Base-by-base conservation (phyloP, 768 basidiomycete genomes). In the Gautieria morchelliformis region DNA sequence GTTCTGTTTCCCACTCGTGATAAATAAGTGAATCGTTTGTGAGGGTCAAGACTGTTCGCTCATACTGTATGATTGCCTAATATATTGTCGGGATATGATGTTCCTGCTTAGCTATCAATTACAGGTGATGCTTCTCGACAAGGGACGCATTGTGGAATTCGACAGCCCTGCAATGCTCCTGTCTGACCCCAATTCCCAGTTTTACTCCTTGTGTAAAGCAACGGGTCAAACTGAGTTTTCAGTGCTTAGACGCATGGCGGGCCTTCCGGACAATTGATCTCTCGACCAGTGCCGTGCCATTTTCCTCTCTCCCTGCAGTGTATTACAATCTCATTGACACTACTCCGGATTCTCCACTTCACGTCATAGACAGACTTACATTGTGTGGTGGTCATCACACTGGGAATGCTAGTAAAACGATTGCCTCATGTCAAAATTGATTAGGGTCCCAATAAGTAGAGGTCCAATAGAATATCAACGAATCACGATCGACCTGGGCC, bases 101-200 rank as follows among this genome's bases (percentile, higher is more conserved):
- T 48, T 52, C 20, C 20, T 2, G 24, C 6, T 19, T n/a, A 39
- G 30, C 2, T 35, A n/a, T n/a, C n/a, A n/a, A n/a, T 14, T 24
- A 47, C 45, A 59, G 58, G 53, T 63, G 41, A 60, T 58, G 53
- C 53, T 44, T 15, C 45, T 53, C 39, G 89, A 91, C 48, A 76
- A 87, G 66, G 90, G 91, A 5, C 78, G 77, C 1, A 88, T 93
- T 46, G 76, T 79, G 5, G 91, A 93, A 64, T 92, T 85, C 63
- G 56, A 57, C n/a, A 27, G 37, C 32, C 86, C 87, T 0, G 72
- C 70, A 0, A 70, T 68, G 1, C 70, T 89, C 52, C 74, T 90
- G 20, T 70, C 74, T 17, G 68, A 90, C 61, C 61, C 77, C 3
- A 66, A 70, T 14, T 86, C 85, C 33, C 80, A 76, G 60, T 88